Percentiles rank a stretch among this genome's conserved stretches.
Evolutionary conservation across 352 stramenopile genomes (phyloP).

Genomic region (Phytophthora cajani): DNA sequence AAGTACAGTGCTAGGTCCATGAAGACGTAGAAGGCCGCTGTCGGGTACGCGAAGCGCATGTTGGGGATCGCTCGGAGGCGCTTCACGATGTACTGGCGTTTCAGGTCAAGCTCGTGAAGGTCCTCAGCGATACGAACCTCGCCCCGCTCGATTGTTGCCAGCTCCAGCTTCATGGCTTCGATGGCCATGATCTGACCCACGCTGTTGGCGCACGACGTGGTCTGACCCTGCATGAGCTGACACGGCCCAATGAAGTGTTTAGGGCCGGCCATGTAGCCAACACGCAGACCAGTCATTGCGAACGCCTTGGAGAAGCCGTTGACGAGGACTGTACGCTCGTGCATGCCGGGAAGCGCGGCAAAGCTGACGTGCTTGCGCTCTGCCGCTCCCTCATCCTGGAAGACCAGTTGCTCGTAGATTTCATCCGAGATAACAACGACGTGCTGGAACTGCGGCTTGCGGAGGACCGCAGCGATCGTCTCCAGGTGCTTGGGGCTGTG

Average conservation of each 20-base stretch:
- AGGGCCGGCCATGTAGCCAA: slow-evolving; percentile 90
- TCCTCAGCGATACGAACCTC: slow-evolving; percentile 57
- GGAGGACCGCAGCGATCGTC: slow-evolving; percentile 54
- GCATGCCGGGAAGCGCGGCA: slow-evolving; percentile 82
- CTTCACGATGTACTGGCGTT: slow-evolving; percentile 91
- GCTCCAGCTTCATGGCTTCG: slow-evolving; percentile 87
- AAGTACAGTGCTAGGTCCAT: slow-evolving; percentile 88
- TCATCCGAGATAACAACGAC: slow-evolving; percentile 93
- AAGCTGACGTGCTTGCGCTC: slow-evolving; percentile 72
- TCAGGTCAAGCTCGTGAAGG: slow-evolving; percentile 61
- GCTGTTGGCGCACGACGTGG: slow-evolving; percentile 94
- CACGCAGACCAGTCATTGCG: slow-evolving; percentile 95
- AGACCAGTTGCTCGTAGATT: slow-evolving; percentile 97
- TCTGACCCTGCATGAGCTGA: slow-evolving; percentile 94
- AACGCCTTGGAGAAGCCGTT: slow-evolving; percentile 97
- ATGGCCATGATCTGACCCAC: slow-evolving; percentile 93
- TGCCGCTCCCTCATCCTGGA: slow-evolving; percentile 71
- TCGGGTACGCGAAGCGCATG: slow-evolving; percentile 84
- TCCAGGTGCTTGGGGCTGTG: slow-evolving; percentile 66
- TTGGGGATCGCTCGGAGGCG: slow-evolving; percentile 82
- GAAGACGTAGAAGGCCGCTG: slow-evolving; percentile 96
- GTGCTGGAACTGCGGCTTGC: slow-evolving; percentile 67
- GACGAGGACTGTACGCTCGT: slow-evolving; percentile 91
- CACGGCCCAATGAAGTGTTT: slow-evolving; percentile 83
- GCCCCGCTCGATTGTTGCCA: slow-evolving; percentile 54